phyloP scores from a whole-genome alignment of 495 filamentous ascomycete genomes.

The Achaetomiella virescens region DNA sequence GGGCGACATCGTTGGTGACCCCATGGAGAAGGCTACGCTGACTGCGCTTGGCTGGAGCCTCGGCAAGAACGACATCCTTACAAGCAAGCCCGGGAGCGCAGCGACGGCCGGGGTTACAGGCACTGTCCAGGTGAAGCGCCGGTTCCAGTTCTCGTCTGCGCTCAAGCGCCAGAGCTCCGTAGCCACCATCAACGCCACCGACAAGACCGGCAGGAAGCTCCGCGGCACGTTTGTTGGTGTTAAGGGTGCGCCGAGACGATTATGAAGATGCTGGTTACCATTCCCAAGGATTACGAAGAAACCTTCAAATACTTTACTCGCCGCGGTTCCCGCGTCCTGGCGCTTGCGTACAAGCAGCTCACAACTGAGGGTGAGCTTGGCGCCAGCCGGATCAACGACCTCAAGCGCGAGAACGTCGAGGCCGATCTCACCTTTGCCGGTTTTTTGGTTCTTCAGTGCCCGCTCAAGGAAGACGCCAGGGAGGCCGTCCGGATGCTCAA shows the following conservation, averaged over 20 bases:
- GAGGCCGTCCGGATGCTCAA: slow-evolving; percentile 94
- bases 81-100: slow-evolving; percentile 44
- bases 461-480: slow-evolving; percentile 93
- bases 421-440: slow-evolving; percentile 80
- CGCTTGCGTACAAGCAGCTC: slow-evolving; percentile 89
- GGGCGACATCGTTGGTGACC: slow-evolving; percentile 94
- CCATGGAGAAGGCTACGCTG: slow-evolving; percentile 97
- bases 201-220: slow-evolving; percentile 64
- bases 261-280: slow-evolving; percentile 76
- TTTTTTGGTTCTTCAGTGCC: slow-evolving; percentile 92
- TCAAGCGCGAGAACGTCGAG: slow-evolving; percentile 89
- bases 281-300: slow-evolving; percentile 89
- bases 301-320: slow-evolving; percentile 97
- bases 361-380: slow-evolving; percentile 73
- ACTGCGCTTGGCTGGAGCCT: slow-evolving; percentile 84
- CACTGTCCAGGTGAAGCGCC: slow-evolving; percentile 82
- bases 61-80: slow-evolving; percentile 77
- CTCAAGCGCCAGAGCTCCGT: slow-evolving; percentile 95
- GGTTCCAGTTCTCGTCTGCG: slow-evolving; percentile 97
- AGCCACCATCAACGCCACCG: slow-evolving; percentile 63
- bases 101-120: slow-evolving; percentile 43
- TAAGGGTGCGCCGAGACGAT: slow-evolving; percentile 97
- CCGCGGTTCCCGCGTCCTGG: slow-evolving; percentile 86
- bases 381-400: slow-evolving; percentile 78
- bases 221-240: slow-evolving; percentile 86